Evolutionary conservation across 2,329 filamentous ascomycete species (phyloP).

Genomic region (Xylaria multiplex): DNA sequence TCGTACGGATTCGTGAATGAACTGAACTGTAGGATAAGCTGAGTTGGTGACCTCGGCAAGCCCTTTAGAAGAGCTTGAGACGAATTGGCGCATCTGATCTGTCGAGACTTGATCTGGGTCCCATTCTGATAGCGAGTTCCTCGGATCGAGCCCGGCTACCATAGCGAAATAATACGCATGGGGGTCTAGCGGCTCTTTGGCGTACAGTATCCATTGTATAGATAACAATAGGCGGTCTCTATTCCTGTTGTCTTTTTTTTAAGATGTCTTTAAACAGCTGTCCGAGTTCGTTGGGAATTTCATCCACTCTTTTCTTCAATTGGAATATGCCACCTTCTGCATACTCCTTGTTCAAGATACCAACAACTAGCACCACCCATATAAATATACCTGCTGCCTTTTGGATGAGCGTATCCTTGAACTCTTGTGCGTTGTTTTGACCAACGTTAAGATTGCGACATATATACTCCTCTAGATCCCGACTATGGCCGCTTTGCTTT

Average conservation of each 20-base stretch:
- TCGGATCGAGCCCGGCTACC: neutral
- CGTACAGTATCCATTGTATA: conserved; percentile 29
- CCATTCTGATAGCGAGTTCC: neutral
- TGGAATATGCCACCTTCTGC: conserved; percentile 1
- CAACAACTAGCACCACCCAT: too few relatives aligned
- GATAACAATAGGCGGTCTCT: conserved; percentile 19
- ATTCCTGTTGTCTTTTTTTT: conserved; percentile 9
- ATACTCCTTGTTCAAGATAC: conserved; percentile 26
- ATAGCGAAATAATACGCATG: conserved; percentile 26
- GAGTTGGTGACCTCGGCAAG: conserved; percentile 56
- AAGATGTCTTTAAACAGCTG: conserved; percentile 24
- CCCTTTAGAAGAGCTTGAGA: conserved; percentile 60
- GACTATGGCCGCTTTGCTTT: conserved; percentile 3
- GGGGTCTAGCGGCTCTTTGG: neutral
- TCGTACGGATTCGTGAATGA: conserved; percentile 63
- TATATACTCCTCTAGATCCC: conserved; percentile 19
- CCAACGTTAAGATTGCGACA: neutral
- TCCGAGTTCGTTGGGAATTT: conserved; percentile 14
- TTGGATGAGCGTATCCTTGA: neutral
- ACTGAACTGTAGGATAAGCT: conserved; percentile 55
- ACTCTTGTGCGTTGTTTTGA: neutral
- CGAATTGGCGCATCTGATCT: conserved; percentile 47
- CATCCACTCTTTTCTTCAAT: neutral
- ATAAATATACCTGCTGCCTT: too few relatives aligned
- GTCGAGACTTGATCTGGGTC: neutral